Conservation (phyloP, 495 filamentous ascomycete species). For the Amphirosellinia nigrospora region DNA sequence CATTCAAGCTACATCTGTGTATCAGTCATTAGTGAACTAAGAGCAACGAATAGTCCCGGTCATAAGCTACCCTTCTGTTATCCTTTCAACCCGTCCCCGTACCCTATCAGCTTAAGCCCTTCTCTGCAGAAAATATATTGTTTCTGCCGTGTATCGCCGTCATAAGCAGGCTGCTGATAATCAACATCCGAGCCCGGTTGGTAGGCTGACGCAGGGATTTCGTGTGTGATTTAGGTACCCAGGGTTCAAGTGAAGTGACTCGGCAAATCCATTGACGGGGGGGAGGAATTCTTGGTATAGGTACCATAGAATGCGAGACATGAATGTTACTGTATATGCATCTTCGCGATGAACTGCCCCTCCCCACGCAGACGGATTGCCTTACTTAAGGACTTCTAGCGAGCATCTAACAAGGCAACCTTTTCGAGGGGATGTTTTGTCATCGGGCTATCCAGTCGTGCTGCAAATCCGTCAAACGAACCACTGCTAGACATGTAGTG, state of each 20-base stretch:
- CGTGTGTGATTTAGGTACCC: background rate
- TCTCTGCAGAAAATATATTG: background rate
- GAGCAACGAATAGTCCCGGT: no score
- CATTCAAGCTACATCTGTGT: no score
- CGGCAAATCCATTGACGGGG: conserved; percentile 9
- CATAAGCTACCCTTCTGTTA: no score
- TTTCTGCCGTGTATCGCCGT: background rate
- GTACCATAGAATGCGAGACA: background rate
- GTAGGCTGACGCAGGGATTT: conserved; percentile 18
- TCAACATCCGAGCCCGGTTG: conserved; percentile 10
- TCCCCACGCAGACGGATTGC: background rate
- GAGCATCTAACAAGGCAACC: background rate
- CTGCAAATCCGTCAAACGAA: background rate
- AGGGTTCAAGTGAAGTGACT: conserved; percentile 19
- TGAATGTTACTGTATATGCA: background rate
- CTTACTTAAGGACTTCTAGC: background rate
- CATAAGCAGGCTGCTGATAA: background rate
- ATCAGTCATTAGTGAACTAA: no score
- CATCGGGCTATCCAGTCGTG: background rate
- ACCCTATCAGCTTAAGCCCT: background rate
- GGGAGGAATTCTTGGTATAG: background rate
- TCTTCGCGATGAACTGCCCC: background rate
- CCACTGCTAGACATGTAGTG: background rate
- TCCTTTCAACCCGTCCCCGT: no score
- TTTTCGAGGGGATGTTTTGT: background rate